phyloP scores from a whole-genome alignment of 257 asterid species.

The Solanum chiquidenum region DNA sequence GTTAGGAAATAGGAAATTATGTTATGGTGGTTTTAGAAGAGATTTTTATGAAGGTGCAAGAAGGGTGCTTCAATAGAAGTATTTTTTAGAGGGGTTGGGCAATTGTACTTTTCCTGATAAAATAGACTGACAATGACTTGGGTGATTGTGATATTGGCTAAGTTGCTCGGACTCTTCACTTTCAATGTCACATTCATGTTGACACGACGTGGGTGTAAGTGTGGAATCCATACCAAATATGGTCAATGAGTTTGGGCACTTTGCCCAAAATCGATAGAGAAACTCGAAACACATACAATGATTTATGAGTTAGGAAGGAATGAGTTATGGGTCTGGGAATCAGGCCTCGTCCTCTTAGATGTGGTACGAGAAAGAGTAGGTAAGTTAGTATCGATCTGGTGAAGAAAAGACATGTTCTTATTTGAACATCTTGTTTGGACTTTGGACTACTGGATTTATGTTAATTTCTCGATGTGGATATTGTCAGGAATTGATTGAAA shows the following conservation, averaged over 20 bases:
- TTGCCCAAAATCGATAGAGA: neutral
- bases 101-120: neutral
- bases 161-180: neutral
- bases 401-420: neutral
- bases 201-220: neutral
- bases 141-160: neutral
- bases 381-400: neutral
- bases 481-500: neutral
- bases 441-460: neutral
- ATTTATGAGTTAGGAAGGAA: neutral
- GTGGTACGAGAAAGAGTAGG: neutral
- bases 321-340: neutral
- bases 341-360: neutral
- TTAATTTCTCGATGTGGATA: neutral
- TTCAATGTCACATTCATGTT: neutral
- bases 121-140: neutral
- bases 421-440: neutral
- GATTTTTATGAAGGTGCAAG: neutral
- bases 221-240: neutral
- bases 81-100: neutral
- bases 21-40: neutral
- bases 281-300: neutral
- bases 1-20: neutral
- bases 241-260: neutral
- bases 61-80: neutral